These are phyloP conservation scores for Penicillium herquei DNA, from an alignment of 495 filamentous ascomycete species.

Conservation along the genomic window DNA sequence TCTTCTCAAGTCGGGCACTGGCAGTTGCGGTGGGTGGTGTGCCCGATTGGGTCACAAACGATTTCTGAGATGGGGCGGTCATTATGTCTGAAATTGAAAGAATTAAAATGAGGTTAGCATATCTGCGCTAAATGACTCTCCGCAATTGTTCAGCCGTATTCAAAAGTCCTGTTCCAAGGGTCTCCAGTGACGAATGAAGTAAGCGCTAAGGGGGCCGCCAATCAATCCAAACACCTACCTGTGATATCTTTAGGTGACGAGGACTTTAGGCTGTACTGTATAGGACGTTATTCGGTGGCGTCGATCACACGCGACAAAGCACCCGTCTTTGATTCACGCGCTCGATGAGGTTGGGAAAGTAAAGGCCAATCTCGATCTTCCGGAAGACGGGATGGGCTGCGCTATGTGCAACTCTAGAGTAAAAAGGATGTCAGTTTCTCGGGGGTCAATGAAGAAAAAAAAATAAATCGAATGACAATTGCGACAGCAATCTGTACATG, in stretches of 20 bases:
- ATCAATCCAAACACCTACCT: constrained; percentile 9
- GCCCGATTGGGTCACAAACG: constrained; percentile 18
- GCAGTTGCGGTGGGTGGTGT: constrained; percentile 43
- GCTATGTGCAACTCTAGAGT: constrained; percentile 18
- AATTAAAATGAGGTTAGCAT: constrained; percentile 1
- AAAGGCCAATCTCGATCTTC: constrained; percentile 14
- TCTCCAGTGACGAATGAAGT: background rate
- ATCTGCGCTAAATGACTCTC: background rate
- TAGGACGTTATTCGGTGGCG: background rate
- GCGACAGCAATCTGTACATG: background rate
- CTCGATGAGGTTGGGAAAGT: constrained; percentile 6
- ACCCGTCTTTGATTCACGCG: constrained; percentile 23
- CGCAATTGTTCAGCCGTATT: no score
- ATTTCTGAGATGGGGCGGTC: constrained; percentile 33
- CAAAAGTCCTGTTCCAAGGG: no score
- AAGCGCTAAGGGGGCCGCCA: no score
- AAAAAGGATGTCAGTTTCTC: constrained; percentile 7
- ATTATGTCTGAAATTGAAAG: constrained; percentile 23
- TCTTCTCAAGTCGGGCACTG: constrained; percentile 67
- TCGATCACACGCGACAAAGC: constrained; percentile 17
- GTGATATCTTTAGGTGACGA: constrained; percentile 1
- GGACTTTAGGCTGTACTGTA: constrained; percentile 4
- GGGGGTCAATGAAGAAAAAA: background rate
- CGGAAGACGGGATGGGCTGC: constrained; percentile 11
- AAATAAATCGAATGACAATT: background rate